These are phyloP conservation scores for Astrephomene gubernaculifera DNA, from an alignment of 139 green algal genomes.

Conservation along the genomic window DNA sequence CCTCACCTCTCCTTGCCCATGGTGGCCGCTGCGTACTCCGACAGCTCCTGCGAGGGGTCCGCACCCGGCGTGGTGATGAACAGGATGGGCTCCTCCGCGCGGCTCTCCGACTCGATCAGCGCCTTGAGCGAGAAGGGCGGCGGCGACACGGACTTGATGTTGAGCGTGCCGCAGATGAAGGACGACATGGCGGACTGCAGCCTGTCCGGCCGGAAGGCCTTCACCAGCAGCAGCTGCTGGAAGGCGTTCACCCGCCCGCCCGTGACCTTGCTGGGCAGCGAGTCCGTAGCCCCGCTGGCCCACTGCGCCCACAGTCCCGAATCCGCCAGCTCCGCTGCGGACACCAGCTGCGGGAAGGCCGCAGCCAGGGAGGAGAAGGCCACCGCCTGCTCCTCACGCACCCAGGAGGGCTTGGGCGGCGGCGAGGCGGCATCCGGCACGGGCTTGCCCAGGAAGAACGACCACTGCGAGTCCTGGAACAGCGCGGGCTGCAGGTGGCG, in stretches of 20 bases:
- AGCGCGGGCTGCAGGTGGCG: slow-evolving; percentile 56
- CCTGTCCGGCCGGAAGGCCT: slow-evolving; percentile 69
- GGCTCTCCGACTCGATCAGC: slow-evolving; percentile 50
- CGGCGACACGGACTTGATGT: slow-evolving; percentile 61
- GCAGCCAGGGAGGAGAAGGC: slow-evolving; percentile 59
- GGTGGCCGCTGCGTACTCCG: slow-evolving; percentile 66
- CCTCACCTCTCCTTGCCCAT: slow-evolving; percentile 50
- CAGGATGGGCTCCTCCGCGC: slow-evolving; percentile 68
- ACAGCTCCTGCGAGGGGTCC: slow-evolving; percentile 84
- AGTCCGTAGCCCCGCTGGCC: slow-evolving; percentile 44
- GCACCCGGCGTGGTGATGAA: slow-evolving; percentile 82
- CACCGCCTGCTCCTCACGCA: slow-evolving; percentile 50
- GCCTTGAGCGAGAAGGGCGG: slow-evolving; percentile 58
- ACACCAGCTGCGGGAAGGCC: slow-evolving; percentile 61
- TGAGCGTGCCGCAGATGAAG: slow-evolving; percentile 65
- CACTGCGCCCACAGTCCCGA: slow-evolving; percentile 67
- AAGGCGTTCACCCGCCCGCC: slow-evolving; percentile 51
- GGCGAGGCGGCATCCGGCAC: slow-evolving; percentile 27
- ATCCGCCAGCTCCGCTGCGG: slow-evolving; percentile 60
- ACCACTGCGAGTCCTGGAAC: slow-evolving; percentile 68
- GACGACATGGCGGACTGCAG: slow-evolving; percentile 66
- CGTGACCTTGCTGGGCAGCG: slow-evolving; percentile 31
- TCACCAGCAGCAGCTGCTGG: slow-evolving; percentile 74
- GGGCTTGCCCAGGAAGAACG: slow-evolving; percentile 67
- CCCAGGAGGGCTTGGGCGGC: slow-evolving; percentile 59